These are phyloP conservation scores for Tetracladium setigerum DNA, from an alignment of 495 filamentous ascomycete genomes.

Conservation along the genomic window DNA sequence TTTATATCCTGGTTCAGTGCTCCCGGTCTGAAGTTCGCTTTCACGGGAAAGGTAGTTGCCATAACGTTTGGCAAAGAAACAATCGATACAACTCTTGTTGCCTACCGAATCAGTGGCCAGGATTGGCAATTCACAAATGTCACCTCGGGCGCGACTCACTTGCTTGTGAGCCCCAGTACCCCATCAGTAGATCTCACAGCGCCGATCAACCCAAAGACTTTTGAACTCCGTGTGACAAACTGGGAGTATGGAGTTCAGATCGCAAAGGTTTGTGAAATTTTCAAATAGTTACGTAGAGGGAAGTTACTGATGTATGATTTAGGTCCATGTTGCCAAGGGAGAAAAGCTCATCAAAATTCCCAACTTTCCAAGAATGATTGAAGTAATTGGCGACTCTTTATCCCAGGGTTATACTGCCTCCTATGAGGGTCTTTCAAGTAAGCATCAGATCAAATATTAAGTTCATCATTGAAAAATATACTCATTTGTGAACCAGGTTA, in stretches of 20 bases:
- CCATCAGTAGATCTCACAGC: constrained; percentile 31
- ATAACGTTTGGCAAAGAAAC: constrained; percentile 56
- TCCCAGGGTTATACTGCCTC: constrained; percentile 54
- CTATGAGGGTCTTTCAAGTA: constrained; percentile 52
- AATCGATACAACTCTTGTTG: constrained; percentile 46
- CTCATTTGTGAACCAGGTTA: not conserved
- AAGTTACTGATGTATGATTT: not conserved
- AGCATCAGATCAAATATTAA: constrained; percentile 35
- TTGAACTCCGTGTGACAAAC: constrained; percentile 53
- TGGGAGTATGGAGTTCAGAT: constrained; percentile 62
- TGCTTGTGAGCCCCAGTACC: constrained; percentile 42
- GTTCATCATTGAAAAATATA: constrained; percentile 5
- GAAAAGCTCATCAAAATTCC: constrained; percentile 44
- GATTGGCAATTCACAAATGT: constrained; percentile 66
- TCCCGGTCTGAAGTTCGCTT: constrained; percentile 57
- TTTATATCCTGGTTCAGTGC: constrained; percentile 57
- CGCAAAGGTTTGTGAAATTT: constrained; percentile 7
- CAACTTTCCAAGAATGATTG: constrained; percentile 44
- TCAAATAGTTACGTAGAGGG: not conserved
- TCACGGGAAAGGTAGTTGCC: constrained; percentile 55
- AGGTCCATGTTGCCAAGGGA: constrained; percentile 42
- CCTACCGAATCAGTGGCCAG: constrained; percentile 53
- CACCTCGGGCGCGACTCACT: constrained; percentile 50
- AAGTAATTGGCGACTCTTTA: constrained; percentile 58
- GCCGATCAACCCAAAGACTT: constrained; percentile 35